A percentile compares a stretch with the other conserved stretches of the same genome.
Evolutionary conservation across 2,329 filamentous ascomycete species (phyloP).

Genomic region (Peltaster fructicola): DNA sequence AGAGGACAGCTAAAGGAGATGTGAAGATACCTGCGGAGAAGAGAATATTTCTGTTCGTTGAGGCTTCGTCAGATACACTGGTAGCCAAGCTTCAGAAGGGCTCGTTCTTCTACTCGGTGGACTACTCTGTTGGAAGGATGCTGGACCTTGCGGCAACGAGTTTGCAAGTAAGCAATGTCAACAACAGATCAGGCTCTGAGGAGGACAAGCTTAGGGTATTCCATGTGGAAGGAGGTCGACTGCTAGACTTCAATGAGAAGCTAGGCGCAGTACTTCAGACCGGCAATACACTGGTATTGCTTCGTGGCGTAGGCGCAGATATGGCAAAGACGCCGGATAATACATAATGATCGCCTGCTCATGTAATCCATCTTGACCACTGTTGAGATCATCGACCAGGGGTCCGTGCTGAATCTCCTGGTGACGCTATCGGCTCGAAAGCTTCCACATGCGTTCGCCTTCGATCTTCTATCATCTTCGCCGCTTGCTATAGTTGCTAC

Average conservation of each 20-base stretch:
- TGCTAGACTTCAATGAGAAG: slow-evolving; percentile 80
- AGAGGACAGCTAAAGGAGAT: slow-evolving; percentile 80
- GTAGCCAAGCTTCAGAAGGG: slow-evolving; percentile 60
- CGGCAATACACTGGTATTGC: slow-evolving; percentile 77
- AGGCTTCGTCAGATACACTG: slow-evolving; percentile 75
- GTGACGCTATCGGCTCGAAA: too few species aligned
- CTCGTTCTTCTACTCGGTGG: slow-evolving; percentile 34
- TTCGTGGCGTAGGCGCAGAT: slow-evolving; percentile 66
- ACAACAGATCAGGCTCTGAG: slow-evolving; percentile 60
- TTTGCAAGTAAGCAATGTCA: slow-evolving; percentile 66
- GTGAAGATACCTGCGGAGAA: slow-evolving; percentile 64
- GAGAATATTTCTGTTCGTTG: slow-evolving; percentile 76
- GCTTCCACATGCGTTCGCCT: too few species aligned
- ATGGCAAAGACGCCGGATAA: slow-evolving; percentile 16
- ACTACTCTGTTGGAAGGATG: slow-evolving; percentile 79
- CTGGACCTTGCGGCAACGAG: slow-evolving; percentile 61
- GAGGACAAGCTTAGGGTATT: slow-evolving; percentile 72
- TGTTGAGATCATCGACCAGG: too few species aligned
- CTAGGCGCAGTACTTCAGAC: slow-evolving; percentile 51
- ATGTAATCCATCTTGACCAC: too few species aligned
- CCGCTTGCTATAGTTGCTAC: too few species aligned
- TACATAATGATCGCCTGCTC: slow-evolving; percentile 6
- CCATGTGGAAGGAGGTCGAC: slow-evolving; percentile 73
- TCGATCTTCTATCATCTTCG: too few species aligned
- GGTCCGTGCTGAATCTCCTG: too few species aligned